phyloP scores from a whole-genome alignment of 768 basidiomycete genomes.

The Plicaturopsis crispa region DNA sequence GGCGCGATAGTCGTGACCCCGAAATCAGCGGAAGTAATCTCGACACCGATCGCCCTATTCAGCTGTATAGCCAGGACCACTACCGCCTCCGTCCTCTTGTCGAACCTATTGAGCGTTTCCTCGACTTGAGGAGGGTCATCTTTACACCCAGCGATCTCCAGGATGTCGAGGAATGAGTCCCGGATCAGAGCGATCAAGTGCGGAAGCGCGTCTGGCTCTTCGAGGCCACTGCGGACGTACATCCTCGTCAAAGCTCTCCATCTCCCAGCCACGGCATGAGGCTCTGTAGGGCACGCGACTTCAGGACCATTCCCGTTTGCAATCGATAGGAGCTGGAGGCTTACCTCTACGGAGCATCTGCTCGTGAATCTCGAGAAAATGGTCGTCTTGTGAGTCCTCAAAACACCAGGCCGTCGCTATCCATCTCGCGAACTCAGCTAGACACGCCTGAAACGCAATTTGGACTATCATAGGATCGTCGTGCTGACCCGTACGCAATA shows the following conservation, averaged over 20 bases:
- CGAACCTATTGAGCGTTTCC: slow-evolving; percentile 34
- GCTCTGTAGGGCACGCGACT: slow-evolving; percentile 27
- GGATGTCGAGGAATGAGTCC: slow-evolving; percentile 33
- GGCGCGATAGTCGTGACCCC: slow-evolving; percentile 20
- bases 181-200: slow-evolving; percentile 32
- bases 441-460: slow-evolving; percentile 25
- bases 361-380: slow-evolving; percentile 24
- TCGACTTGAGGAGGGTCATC: slow-evolving; percentile 23
- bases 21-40: slow-evolving; percentile 21
- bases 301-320: too few species aligned
- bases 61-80: slow-evolving; percentile 38
- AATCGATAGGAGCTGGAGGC: too few species aligned
- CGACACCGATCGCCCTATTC: slow-evolving; percentile 28
- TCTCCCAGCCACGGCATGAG: slow-evolving; percentile 43
- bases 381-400: slow-evolving; percentile 21
- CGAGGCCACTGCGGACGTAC: slow-evolving; percentile 27
- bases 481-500: slow-evolving; percentile 31
- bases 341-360: slow-evolving; percentile 36
- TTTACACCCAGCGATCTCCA: slow-evolving; percentile 31
- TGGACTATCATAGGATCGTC: slow-evolving; percentile 32
- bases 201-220: slow-evolving; percentile 28
- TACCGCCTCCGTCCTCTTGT: slow-evolving; percentile 32
- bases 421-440: slow-evolving; percentile 22
- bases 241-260: slow-evolving; percentile 50
- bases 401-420: slow-evolving; percentile 27